Conservation (phyloP, 208 protist species). For the Trypanosoma grayi region DNA sequence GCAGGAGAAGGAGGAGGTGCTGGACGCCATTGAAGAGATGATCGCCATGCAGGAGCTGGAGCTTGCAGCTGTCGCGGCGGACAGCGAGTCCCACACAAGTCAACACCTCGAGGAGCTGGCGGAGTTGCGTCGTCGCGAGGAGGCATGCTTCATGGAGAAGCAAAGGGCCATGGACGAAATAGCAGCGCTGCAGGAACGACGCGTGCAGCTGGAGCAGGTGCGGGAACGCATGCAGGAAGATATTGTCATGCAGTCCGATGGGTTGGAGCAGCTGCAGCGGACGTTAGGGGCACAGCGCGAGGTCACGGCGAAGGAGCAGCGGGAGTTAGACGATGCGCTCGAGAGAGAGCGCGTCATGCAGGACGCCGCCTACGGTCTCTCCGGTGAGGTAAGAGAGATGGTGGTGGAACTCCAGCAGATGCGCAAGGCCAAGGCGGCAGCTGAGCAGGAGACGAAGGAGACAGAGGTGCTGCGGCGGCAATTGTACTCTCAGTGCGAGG, state of each 20-base stretch:
- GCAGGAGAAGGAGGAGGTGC: constrained; percentile 22
- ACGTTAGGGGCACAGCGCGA: constrained; percentile 19
- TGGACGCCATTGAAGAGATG: constrained; percentile 43
- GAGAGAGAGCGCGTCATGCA: constrained; percentile 56
- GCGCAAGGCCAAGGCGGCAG: constrained; percentile 16
- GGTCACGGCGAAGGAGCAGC: constrained; percentile 16
- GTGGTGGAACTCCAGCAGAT: constrained; percentile 58
- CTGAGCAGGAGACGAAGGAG: constrained; percentile 41
- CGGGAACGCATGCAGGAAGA: constrained; percentile 49
- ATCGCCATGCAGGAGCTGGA: constrained; percentile 30
- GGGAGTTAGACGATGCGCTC: constrained; percentile 24
- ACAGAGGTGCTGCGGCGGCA: constrained; percentile 67
- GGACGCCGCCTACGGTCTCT: constrained; percentile 66
- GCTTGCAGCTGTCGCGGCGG: constrained; percentile 24
- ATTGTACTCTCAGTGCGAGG: constrained; percentile 74
- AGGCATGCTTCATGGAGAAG: constrained; percentile 31
- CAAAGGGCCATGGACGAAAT: constrained; percentile 36
- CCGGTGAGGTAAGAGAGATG: constrained; percentile 69
- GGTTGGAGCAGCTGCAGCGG: constrained; percentile 29
- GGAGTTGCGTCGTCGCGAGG: constrained; percentile 32
- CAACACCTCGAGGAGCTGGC: constrained; percentile 14
- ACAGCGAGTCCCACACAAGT: constrained; percentile 8
- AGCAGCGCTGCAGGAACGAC: constrained; percentile 19
- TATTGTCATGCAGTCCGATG: constrained; percentile 51
- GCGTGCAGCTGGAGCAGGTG: constrained; percentile 20